phyloP scores from a whole-genome alignment of 83 land plant species.

The Isoetes engelmannii region DNA sequence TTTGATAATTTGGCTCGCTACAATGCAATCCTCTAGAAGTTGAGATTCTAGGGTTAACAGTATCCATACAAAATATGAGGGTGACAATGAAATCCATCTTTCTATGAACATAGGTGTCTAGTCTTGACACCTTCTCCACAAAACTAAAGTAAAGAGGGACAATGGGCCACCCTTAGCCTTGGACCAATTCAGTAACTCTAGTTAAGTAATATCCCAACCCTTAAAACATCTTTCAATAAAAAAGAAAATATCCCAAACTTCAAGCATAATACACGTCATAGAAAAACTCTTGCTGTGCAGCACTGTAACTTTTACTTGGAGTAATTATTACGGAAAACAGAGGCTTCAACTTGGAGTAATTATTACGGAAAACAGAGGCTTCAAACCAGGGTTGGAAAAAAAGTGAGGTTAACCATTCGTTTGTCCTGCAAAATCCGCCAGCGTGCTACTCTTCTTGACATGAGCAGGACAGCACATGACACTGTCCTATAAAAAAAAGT shows the following conservation, averaged over 20 bases:
- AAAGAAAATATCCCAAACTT: too few relatives aligned
- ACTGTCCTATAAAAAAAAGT: too few relatives aligned
- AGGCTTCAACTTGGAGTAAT: too few relatives aligned
- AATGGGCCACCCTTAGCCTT: constrained; percentile 37
- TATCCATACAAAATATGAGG: constrained; percentile 69
- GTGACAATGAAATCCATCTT: constrained; percentile 48
- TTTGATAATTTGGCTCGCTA: constrained; percentile 43
- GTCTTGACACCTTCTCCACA: constrained; percentile 61
- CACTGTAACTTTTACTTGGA: constrained; percentile 37
- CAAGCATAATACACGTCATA: constrained; percentile 58
- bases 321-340: constrained; percentile 46
- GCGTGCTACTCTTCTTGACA: too few relatives aligned
- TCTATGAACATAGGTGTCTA: constrained; percentile 40
- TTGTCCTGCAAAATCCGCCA: too few relatives aligned
- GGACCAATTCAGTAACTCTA: constrained; percentile 51
- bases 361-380: constrained; percentile 35
- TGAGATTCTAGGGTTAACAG: constrained; percentile 75
- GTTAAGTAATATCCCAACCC: constrained; percentile 47
- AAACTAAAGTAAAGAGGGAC: constrained; percentile 59
- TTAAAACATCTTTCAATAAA: too few relatives aligned
- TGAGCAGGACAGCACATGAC: too few relatives aligned
- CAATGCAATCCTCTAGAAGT: constrained; percentile 53
- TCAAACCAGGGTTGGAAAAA: too few relatives aligned
- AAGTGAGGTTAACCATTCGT: too few relatives aligned
- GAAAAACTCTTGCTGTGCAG: constrained; percentile 48